Evolutionary conservation across 73 alveolate genomes (phyloP), one percentile per base, ranked within the genome.

Genomic region (Uronychia setigera): DNA sequence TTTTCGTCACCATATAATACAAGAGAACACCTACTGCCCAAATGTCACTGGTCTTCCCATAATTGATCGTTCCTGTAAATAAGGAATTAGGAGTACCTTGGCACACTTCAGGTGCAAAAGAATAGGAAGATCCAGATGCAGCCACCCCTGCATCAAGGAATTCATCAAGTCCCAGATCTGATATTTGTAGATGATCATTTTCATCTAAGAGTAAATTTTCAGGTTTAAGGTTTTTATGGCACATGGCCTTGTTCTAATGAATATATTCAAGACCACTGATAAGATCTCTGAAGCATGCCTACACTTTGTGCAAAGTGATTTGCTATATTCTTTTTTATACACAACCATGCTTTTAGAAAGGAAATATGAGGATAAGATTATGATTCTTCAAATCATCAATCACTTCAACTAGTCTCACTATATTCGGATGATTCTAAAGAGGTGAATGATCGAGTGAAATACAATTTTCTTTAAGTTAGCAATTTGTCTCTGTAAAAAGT

Each of bases 11-110:
- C 87, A 88, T 81, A 13, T 81, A 76, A 33, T 88, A 88, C 1
- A 88, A 75, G 0, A 88, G 28, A 11, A 88, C 85, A 35, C 90
- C 94, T 1, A 79, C 83, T 33, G 94, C 94, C 94, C 94, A 88
- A 0, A 88, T 46, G 60, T 88, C 94, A 82, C 89, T 76, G 35
- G 60, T 75, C 60, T 67, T 81, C 32, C 94, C 94, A n/a, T 81
- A 74, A 67, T 80, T 60, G 29, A 78, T 82, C 19, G 90, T 33
- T 26, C 94, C 94, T 31, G 67, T 19, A 46, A 46, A 11, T 5
- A 46, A n/a, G n/a, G 67, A 46, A 46, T 46, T 46, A 19, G 19
- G 67, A 46, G 67, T 46, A 46, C 67, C 67, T 11, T 34, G 1
- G 83, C 94, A 88, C 19, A 81, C 86, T 31, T 88, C 94, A 26